Base-by-base conservation (phyloP, 352 stramenopile species). In the Aphanomyces invadans region DNA sequence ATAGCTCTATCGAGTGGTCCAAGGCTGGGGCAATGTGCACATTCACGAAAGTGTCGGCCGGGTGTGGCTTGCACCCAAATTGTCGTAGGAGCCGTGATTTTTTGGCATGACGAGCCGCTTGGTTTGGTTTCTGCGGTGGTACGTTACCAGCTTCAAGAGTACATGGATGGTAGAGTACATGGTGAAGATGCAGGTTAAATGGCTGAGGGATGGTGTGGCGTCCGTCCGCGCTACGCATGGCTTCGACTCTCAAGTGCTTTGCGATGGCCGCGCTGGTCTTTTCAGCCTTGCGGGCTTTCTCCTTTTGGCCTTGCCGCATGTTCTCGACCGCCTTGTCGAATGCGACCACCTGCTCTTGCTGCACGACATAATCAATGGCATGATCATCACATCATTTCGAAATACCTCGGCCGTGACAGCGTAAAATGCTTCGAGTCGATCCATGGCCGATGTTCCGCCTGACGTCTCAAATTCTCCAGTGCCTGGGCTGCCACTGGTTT, bases 271-370 rank as follows among this genome's bases (percentile, higher is more conserved):
- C 32, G 4, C n/a, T 9, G 11, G 7, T 17, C 17, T 5, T 55
- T 12, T n/a, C 12, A 7, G n/a, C 11, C 17, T 52, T 49, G 10
- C 59, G 39, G 7, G 42, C 42, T 31, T 48, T 28, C 29, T 65
- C 59, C 15, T 23, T 21, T 21, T 65, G 59, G 59, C 19, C 59
- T 11, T 17, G 36, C 15, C 42, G 42, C 46, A 65, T 49, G 17
- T 7, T 15, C 42, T 48, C 15, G 12, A 65, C 59, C 19, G 59
- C 59, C 23, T 56, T 65, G 10, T 65, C 59, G 51, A 65, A 65
- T 7, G 12, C 59, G 11, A 12, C 55, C 10, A 63, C 17, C 21
- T 1, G 55, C 21, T 11, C 17, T 31, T 17, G 44, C 44, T 52
- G 23, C 44, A 15, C 36, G 36, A 42, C 15, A 15, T 42, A 7